phyloP scores from a whole-genome alignment of 2,329 filamentous ascomycete genomes.

The Hypoxylon sp. region DNA sequence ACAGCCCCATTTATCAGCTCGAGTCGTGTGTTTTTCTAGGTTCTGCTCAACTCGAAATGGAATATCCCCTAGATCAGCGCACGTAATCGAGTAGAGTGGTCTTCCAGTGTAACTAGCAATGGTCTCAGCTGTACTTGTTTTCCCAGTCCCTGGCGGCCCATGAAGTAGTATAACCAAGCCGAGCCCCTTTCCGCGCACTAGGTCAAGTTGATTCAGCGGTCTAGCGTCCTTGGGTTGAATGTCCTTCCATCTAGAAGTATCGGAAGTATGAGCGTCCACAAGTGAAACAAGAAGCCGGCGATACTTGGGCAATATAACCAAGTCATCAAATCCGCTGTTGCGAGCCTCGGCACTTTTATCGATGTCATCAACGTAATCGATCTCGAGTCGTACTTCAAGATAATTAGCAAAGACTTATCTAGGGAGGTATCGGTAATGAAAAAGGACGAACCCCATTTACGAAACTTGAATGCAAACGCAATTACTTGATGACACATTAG shows the following conservation, averaged over 20 bases:
- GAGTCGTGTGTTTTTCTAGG: conserved; percentile 54
- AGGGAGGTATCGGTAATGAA: not conserved
- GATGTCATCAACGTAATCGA: conserved; percentile 24
- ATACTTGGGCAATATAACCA: conserved; percentile 21
- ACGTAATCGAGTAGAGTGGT: conserved; percentile 52
- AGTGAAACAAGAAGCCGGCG: conserved; percentile 32
- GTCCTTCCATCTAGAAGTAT: not conserved
- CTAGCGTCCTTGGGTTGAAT: not conserved
- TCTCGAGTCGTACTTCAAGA: conserved; percentile 15
- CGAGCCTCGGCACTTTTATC: conserved; percentile 32
- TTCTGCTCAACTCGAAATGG: conserved; percentile 48
- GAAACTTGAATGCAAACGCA: conserved; percentile 19
- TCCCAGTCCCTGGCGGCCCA: conserved; percentile 63
- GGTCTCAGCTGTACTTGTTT: conserved; percentile 56
- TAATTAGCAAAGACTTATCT: conserved; percentile 4
- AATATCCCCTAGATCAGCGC: conserved; percentile 52
- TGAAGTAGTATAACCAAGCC: conserved; percentile 63
- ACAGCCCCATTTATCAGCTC: conserved; percentile 59
- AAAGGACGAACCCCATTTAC: conserved; percentile 23
- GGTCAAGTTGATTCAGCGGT: conserved; percentile 28
- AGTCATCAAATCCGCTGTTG: conserved; percentile 22
- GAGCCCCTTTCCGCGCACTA: conserved; percentile 47
- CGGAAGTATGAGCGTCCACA: conserved; percentile 34
- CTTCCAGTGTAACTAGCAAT: conserved; percentile 55
- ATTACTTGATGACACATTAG: conserved; percentile 21